A percentile compares a stretch with the other conserved stretches of the same genome.
Evolutionary conservation across 441 rosid genomes (phyloP).

Genomic region (Populus hybrid): DNA sequence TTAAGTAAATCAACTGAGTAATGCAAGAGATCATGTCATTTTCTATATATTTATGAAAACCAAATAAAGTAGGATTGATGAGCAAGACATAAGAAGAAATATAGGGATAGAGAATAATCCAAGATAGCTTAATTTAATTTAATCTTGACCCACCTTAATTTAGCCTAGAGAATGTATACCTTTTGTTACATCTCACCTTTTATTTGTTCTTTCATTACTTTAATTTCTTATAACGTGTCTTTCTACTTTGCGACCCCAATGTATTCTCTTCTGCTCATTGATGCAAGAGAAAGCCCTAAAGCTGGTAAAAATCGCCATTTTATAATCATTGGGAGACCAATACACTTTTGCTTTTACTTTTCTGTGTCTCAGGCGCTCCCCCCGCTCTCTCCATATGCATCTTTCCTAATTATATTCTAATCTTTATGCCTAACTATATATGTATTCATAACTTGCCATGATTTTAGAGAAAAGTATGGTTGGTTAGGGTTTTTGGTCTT

Average conservation of each 20-base stretch:
- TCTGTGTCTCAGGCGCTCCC: neutral
- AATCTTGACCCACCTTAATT: neutral
- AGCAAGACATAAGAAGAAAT: neutral
- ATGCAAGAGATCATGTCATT: neutral
- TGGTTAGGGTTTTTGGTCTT: neutral
- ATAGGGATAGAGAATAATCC: neutral
- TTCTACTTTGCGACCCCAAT: constrained; percentile 17
- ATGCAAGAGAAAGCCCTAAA: constrained; percentile 42
- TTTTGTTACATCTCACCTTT: neutral
- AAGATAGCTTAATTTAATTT: neutral
- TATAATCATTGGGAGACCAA: constrained; percentile 28
- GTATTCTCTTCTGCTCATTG: constrained; percentile 34
- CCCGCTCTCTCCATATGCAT: neutral
- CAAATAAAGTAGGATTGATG: neutral
- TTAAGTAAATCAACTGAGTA: neutral
- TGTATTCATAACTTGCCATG: neutral
- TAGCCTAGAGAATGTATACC: neutral
- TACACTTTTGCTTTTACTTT: constrained; percentile 32
- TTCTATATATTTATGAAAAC: neutral
- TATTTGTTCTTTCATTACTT: neutral
- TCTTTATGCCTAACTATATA: neutral
- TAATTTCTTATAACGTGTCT: constrained; percentile 20
- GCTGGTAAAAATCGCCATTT: constrained; percentile 4
- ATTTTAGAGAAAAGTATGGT: neutral
- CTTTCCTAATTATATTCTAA: neutral